phyloP scores from a whole-genome alignment of 768 basidiomycete genomes.

The Candolleomyces aberdarensis region DNA sequence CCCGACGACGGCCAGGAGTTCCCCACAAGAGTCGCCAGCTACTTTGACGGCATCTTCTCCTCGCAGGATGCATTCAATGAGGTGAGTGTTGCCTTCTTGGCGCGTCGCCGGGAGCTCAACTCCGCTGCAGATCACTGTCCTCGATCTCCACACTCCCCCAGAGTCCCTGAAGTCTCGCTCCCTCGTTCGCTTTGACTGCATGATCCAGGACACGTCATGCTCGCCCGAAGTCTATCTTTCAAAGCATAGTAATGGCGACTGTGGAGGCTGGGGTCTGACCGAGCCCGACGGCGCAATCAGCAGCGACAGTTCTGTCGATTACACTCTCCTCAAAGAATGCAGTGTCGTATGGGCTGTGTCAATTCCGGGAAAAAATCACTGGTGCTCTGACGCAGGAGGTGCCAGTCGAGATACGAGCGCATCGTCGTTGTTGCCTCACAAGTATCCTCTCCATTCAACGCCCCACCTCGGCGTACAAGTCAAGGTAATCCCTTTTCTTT shows the following conservation, averaged over 20 bases:
- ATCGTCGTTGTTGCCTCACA: slow-evolving; percentile 41
- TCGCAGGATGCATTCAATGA: slow-evolving; percentile 37
- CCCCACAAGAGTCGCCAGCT: slow-evolving; percentile 37
- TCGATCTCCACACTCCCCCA: slow-evolving; percentile 44
- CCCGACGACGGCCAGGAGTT: slow-evolving; percentile 31
- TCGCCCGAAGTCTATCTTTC: slow-evolving; percentile 73
- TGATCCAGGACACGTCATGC: slow-evolving; percentile 80
- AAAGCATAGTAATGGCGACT: slow-evolving; percentile 33
- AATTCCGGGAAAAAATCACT: slow-evolving; percentile 65
- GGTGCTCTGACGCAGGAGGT: slow-evolving; percentile 39
- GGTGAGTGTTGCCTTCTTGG: slow-evolving; percentile 20
- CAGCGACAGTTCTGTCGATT: slow-evolving; percentile 28
- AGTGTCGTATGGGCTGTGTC: slow-evolving; percentile 69
- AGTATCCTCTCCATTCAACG: slow-evolving; percentile 54
- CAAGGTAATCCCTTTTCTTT: slow-evolving; percentile 44
- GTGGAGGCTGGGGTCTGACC: slow-evolving; percentile 76
- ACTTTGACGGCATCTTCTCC: slow-evolving; percentile 47
- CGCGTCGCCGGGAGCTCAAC: not conserved
- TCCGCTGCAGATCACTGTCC: not conserved
- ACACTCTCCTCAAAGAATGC: slow-evolving; percentile 57
- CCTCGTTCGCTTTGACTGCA: slow-evolving; percentile 69
- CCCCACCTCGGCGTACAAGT: slow-evolving; percentile 69
- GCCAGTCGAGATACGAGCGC: slow-evolving; percentile 1
- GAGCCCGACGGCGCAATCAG: slow-evolving; percentile 28
- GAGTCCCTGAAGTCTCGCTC: slow-evolving; percentile 46